Conservation (phyloP, 1,284 basidiomycete genomes). For the Ceratobasidium sp. region DNA sequence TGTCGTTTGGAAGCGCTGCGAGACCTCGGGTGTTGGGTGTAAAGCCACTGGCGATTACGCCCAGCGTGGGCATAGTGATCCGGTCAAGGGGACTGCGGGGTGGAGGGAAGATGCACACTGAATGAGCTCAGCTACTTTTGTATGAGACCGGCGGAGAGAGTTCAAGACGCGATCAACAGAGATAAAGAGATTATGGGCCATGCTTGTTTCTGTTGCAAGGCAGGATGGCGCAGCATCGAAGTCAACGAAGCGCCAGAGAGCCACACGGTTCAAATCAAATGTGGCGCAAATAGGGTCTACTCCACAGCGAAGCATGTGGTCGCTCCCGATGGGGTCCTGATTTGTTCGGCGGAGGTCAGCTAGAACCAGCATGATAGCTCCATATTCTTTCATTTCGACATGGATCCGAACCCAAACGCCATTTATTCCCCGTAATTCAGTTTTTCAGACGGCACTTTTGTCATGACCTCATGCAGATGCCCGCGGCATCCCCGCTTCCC, state of each 20-base stretch:
- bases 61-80: neutral
- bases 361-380: neutral
- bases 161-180: slow-evolving; percentile 23
- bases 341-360: neutral
- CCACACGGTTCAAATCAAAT: slow-evolving; percentile 36
- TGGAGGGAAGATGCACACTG: neutral
- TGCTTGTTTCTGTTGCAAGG: slow-evolving; percentile 39
- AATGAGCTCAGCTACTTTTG: slow-evolving; percentile 13
- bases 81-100: neutral
- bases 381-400: too few relatives aligned
- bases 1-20: slow-evolving; percentile 34
- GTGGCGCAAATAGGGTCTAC: slow-evolving; percentile 21
- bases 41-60: slow-evolving; percentile 19
- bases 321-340: neutral
- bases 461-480: too few relatives aligned
- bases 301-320: slow-evolving; percentile 37
- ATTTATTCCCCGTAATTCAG: too few relatives aligned
- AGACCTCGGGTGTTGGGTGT: slow-evolving; percentile 34
- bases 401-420: too few relatives aligned
- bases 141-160: slow-evolving; percentile 23
- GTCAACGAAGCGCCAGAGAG: slow-evolving; percentile 20
- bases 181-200: slow-evolving; percentile 25
- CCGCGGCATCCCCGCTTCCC: too few relatives aligned
- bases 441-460: too few relatives aligned
- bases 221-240: slow-evolving; percentile 32